These are phyloP conservation scores for Lactifluus echinatus DNA, from an alignment of 768 basidiomycete genomes.

Conservation along the genomic window DNA sequence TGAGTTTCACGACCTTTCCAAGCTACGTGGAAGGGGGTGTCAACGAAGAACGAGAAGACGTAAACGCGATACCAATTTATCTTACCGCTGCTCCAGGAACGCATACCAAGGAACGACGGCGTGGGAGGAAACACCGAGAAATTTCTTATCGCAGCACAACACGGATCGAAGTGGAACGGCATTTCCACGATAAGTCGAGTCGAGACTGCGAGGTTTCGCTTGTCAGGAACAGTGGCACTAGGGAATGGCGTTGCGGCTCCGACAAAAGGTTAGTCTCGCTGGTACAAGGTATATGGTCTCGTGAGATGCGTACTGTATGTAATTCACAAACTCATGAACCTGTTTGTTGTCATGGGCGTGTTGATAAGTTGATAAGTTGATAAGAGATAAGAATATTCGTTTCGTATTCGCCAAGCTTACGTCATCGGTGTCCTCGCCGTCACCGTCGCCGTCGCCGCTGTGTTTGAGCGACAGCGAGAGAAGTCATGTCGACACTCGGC, in stretches of 20 bases:
- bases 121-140: neutral
- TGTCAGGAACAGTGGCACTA: neutral
- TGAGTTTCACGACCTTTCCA: neutral
- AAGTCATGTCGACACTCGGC: constrained; percentile 28
- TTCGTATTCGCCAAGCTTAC: too few relatives aligned
- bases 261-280: neutral
- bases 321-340: too few relatives aligned
- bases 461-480: too few relatives aligned
- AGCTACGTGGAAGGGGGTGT: neutral
- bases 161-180: neutral
- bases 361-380: too few relatives aligned
- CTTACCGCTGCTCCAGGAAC: neutral
- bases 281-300: neutral
- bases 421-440: too few relatives aligned
- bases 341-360: too few relatives aligned
- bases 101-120: neutral
- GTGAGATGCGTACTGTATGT: too few relatives aligned
- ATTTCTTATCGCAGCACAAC: constrained; percentile 2
- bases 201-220: too few relatives aligned
- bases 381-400: too few relatives aligned
- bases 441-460: neutral
- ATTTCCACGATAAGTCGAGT: neutral
- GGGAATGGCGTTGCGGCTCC: neutral
- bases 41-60: neutral
- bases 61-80: constrained; percentile 2